A percentile compares a stretch with the other conserved stretches of the same genome.
phyloP scores from a whole-genome alignment of 2,329 filamentous ascomycete species.

The Colletotrichum godetiae region DNA sequence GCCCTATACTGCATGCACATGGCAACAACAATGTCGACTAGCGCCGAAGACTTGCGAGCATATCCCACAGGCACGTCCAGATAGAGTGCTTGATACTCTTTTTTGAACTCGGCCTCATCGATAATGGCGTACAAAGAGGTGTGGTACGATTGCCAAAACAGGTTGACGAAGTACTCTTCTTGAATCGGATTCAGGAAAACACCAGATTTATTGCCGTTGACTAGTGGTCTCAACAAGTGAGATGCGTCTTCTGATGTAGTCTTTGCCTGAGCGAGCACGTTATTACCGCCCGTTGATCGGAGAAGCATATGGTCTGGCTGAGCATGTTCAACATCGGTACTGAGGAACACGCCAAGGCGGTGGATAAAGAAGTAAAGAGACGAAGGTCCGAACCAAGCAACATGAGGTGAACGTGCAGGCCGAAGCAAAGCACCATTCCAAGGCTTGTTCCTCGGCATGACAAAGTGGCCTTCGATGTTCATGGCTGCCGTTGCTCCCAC shows the following conservation, averaged over 20 bases:
- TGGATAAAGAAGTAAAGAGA: conserved; percentile 56
- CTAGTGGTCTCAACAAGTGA: conserved; percentile 36
- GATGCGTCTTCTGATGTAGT: background rate
- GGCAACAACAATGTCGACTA: conserved; percentile 64
- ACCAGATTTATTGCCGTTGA: background rate
- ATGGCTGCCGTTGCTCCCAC: conserved; percentile 9
- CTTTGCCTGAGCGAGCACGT: background rate
- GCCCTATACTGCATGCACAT: conserved; percentile 61
- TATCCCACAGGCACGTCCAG: conserved; percentile 38
- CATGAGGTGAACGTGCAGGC: conserved; percentile 46
- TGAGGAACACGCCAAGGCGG: conserved; percentile 51
- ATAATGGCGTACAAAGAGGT: conserved; percentile 51
- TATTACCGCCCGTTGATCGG: conserved; percentile 16
- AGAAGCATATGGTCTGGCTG: conserved; percentile 38
- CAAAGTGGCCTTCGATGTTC: background rate
- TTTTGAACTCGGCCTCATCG: conserved; percentile 55
- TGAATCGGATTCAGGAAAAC: conserved; percentile 49
- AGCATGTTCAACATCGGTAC: conserved; percentile 45
- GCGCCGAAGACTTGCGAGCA: conserved; percentile 50
- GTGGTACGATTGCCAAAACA: conserved; percentile 62
- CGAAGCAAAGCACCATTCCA: conserved; percentile 51
- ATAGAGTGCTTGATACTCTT: conserved; percentile 56
- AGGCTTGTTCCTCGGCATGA: conserved; percentile 35
- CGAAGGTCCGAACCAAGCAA: conserved; percentile 54
- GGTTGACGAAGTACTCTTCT: conserved; percentile 58